Evolutionary conservation across 495 filamentous ascomycete species (phyloP), one percentile per base, ranked within the genome.

Genomic region (Neurospora sp.): DNA sequence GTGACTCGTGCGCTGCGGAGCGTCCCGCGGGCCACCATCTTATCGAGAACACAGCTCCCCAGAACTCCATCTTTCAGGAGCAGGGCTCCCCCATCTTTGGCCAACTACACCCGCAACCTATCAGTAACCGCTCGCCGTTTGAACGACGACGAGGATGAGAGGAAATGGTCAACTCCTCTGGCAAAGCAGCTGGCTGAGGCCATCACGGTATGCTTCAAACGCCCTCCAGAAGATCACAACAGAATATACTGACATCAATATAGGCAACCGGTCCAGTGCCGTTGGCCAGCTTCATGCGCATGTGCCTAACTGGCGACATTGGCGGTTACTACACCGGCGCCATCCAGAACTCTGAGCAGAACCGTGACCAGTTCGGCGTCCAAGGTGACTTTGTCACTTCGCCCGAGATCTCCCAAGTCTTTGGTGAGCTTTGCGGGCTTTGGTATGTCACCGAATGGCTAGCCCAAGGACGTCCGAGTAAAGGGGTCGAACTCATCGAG

Each of bases 381-480:
- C 91, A 91, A 77, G 96, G 96, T 37, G 96, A 99, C 80, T 99
- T 99, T 73, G 92, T 98, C 61, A 99, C 96, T 0, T 97, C 94
- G 7, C 96, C 96, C 1, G 96, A 99, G 82, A 98, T 99, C 76
- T 97, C 94, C 3, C 96, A 99, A 79, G 88, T 98, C 18, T 98
- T 98, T 83, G 96, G 96, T 31, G 96, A 99, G 81, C 86, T 99
- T 20, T 83, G 97, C 68, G 96, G 94, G 1, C 88, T 99, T 77
- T 99, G 96, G 96, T 89, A 96, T 65, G 89, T 98, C 38, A 87
- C 96, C 40, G 96, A 99, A 85, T 98, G 96, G 95, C 91, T 98
- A 82, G 88, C 91, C 37, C 96, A 98, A 79, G 94, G 94, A 9
- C 84, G 87, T 70, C 89, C 83, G 69, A 89, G 80, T 70, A 85